Evolutionary conservation across 139 green algal species (phyloP), one percentile per base, ranked within the genome.

Genomic region (Chlamydomonas applanata): DNA sequence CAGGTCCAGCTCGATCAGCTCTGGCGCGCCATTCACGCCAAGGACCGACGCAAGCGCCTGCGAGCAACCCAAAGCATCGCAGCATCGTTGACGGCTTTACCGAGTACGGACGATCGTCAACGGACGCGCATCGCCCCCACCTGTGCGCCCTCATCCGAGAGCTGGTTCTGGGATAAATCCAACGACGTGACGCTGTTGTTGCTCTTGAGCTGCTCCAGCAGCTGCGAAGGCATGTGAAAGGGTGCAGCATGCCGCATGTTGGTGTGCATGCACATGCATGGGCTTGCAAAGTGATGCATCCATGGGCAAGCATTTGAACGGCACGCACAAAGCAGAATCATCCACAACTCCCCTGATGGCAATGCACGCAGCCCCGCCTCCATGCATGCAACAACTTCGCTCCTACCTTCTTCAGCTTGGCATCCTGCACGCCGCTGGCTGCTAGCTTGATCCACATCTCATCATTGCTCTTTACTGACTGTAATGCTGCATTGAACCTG

Each of bases 1-100:
- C 68, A 91, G 62, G 75, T 90, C 81, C 9, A 92, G 81, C 22
- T 85, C 81, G n/a, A 92, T 89, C 0, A 92, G 72, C 40, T 85
- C 85, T 22, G 83, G 74, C 0, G 79, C 85, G 0, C 74, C 81
- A 17, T 75, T 77, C 3, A 35, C 40, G 0, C n/a, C 40, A 24
- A 92, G 77, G 25, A 77, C 73, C 3, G 59, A 56, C 7, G 76
- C 83, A 0, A 92, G 73, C 3, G 78, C 81, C 78, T 83, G 69
- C 35, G 64, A 71, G 32, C 63, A 69, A 68, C 36, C 69, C 29
- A 16, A 70, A 54, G 3, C 64, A 69, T 49, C 22, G 36, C n/a
- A n/a, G n/a, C n/a, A n/a, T n/a, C n/a, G n/a, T n/a, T n/a, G n/a
- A n/a, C n/a, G n/a, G n/a, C n/a, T n/a, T n/a, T n/a, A n/a, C n/a